A percentile compares a stretch with the other conserved stretches of the same genome.
These are phyloP conservation scores for Hamamelis virginiana DNA, from an alignment of 164 flowering plant species.

Conservation along the genomic window DNA sequence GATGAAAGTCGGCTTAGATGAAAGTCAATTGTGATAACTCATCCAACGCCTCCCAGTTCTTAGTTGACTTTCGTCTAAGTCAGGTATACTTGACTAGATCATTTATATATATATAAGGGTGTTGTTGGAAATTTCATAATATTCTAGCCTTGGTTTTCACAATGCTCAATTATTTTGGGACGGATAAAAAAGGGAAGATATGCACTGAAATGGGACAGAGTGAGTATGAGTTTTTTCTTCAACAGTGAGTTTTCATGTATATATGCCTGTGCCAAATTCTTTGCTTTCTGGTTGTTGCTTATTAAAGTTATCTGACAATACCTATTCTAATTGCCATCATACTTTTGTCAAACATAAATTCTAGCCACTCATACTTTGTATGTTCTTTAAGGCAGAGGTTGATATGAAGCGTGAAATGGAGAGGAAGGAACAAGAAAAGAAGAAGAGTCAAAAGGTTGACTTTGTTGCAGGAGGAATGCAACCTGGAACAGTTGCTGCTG, in stretches of 20 bases:
- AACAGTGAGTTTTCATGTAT: background rate
- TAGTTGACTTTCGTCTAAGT: too few relatives aligned
- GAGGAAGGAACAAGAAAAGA: slow-evolving; percentile 82
- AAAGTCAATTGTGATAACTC: too few relatives aligned
- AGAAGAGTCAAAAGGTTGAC: slow-evolving; percentile 74
- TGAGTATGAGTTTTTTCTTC: too few relatives aligned
- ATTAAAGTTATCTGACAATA: background rate
- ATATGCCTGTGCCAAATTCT: background rate
- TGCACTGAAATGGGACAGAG: too few relatives aligned
- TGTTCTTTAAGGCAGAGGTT: slow-evolving; percentile 52
- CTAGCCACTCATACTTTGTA: background rate
- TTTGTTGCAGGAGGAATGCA: slow-evolving; percentile 68
- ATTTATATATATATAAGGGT: too few relatives aligned
- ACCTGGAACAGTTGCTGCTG: slow-evolving; percentile 41
- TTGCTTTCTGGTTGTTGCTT: background rate
- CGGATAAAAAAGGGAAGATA: too few relatives aligned
- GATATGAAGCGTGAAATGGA: slow-evolving; percentile 86
- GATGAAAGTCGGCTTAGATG: too few relatives aligned
- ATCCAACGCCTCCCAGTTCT: too few relatives aligned
- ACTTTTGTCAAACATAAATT: background rate
- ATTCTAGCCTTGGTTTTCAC: too few relatives aligned
- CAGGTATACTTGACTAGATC: too few relatives aligned
- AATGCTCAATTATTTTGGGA: too few relatives aligned
- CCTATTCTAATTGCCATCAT: background rate
- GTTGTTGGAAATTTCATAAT: too few relatives aligned